phyloP scores from a whole-genome alignment of 768 basidiomycete species.

The Leccinum subgranulosum region DNA sequence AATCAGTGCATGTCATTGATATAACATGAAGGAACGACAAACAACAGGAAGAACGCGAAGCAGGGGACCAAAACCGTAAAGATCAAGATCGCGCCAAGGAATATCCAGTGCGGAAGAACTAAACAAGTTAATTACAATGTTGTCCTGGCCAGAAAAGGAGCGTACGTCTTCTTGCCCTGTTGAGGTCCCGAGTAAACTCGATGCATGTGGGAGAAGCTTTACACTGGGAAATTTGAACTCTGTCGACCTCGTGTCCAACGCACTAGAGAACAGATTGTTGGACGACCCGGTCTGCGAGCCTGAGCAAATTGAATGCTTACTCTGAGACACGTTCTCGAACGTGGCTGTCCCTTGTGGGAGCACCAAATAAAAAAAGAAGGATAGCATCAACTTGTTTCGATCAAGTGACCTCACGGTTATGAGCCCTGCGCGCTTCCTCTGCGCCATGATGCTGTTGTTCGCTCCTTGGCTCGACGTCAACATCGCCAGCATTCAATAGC shows the following conservation, averaged over 20 bases:
- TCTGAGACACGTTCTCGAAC: background rate
- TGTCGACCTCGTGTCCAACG: background rate
- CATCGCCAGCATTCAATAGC: background rate
- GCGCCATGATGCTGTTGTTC: slow-evolving; percentile 41
- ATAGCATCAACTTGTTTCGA: slow-evolving; percentile 45
- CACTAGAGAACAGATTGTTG: background rate
- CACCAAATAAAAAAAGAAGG: background rate
- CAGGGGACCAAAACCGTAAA: slow-evolving; percentile 10
- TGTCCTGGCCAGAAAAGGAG: slow-evolving; percentile 11
- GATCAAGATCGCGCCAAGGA: slow-evolving; percentile 14
- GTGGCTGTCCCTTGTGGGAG: background rate
- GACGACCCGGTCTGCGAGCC: background rate
- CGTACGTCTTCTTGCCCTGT: slow-evolving; percentile 3
- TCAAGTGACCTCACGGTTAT: slow-evolving; percentile 50
- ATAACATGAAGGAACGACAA: background rate
- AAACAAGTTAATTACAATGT: slow-evolving; percentile 14
- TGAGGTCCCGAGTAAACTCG: background rate
- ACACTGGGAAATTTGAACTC: background rate
- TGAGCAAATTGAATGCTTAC: background rate
- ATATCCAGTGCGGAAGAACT: slow-evolving; percentile 11
- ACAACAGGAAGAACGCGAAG: slow-evolving; percentile 5
- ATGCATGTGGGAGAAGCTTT: slow-evolving; percentile 37
- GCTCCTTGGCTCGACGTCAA: background rate
- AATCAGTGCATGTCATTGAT: background rate
- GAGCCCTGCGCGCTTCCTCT: slow-evolving; percentile 49